phyloP scores from a whole-genome alignment of 768 basidiomycete genomes.

The Paxillus ammoniavirescens region DNA sequence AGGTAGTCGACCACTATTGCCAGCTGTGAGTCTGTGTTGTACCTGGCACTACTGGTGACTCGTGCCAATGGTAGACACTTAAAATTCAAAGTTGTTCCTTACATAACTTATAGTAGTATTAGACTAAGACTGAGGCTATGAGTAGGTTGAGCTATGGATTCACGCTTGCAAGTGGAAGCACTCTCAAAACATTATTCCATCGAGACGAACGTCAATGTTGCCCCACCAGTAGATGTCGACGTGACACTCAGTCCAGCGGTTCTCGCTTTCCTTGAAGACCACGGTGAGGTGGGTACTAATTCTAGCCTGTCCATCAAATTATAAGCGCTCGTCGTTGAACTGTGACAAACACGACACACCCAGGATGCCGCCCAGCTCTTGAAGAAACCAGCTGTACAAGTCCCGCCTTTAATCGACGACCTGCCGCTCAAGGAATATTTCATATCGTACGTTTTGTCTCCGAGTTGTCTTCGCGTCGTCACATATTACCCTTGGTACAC shows the following conservation, averaged over 20 bases:
- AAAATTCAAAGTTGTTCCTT: no score
- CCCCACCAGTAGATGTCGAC: slow-evolving; percentile 13
- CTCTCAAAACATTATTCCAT: slow-evolving; percentile 4
- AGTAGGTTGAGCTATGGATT: neutral
- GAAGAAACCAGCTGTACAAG: slow-evolving; percentile 34
- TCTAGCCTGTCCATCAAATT: neutral
- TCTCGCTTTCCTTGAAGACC: slow-evolving; percentile 32
- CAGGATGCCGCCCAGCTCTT: slow-evolving; percentile 33
- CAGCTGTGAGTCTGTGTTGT: no score
- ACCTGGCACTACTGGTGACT: no score
- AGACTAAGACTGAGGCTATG: no score
- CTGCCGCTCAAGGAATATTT: slow-evolving; percentile 56
- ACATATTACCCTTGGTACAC: neutral
- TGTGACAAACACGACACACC: neutral
- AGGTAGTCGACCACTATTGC: no score
- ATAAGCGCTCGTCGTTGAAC: neutral
- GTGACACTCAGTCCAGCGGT: slow-evolving; percentile 38
- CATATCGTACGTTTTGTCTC: slow-evolving; percentile 37
- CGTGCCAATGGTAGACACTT: no score
- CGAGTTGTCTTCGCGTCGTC: neutral
- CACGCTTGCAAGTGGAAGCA: neutral
- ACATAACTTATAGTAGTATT: no score
- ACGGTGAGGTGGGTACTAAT: slow-evolving; percentile 28
- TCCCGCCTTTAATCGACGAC: slow-evolving; percentile 36
- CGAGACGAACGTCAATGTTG: slow-evolving; percentile 14